phyloP scores from a whole-genome alignment of 1,284 basidiomycete genomes.

The Leccinum pachyderme region DNA sequence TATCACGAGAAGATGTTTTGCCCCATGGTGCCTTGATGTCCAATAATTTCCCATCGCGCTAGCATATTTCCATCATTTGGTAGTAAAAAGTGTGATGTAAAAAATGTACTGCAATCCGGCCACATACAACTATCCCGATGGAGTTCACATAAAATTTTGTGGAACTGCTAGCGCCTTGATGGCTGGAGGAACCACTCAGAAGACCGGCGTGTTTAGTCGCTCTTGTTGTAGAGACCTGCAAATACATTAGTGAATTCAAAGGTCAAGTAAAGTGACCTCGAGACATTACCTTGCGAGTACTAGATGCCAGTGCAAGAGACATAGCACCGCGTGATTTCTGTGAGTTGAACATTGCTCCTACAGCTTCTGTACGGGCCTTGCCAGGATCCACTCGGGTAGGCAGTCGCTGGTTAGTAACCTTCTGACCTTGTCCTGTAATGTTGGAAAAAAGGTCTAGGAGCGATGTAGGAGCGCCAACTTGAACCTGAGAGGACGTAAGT shows the following conservation, averaged over 20 bases:
- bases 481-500: neutral
- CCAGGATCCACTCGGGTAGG: neutral
- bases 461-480: neutral
- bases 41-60: neutral
- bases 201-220: neutral
- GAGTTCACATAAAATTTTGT: neutral
- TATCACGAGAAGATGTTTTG: neutral
- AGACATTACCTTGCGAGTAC: neutral
- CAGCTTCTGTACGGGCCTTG: neutral
- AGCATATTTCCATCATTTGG: neutral
- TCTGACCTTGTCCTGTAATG: neutral
- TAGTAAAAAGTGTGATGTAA: neutral
- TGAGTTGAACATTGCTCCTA: neutral
- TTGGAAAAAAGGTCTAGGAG: neutral
- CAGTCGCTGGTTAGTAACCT: too few species aligned
- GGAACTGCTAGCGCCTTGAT: neutral
- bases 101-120: neutral
- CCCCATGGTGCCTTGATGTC: neutral
- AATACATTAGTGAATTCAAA: neutral
- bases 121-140: neutral
- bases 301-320: neutral
- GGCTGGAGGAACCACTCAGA: neutral
- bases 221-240: neutral
- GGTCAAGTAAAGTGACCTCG: neutral
- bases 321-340: neutral